Evolutionary conservation across 2,329 filamentous ascomycete species (phyloP).

Genomic region (Xylaria multiplex): DNA sequence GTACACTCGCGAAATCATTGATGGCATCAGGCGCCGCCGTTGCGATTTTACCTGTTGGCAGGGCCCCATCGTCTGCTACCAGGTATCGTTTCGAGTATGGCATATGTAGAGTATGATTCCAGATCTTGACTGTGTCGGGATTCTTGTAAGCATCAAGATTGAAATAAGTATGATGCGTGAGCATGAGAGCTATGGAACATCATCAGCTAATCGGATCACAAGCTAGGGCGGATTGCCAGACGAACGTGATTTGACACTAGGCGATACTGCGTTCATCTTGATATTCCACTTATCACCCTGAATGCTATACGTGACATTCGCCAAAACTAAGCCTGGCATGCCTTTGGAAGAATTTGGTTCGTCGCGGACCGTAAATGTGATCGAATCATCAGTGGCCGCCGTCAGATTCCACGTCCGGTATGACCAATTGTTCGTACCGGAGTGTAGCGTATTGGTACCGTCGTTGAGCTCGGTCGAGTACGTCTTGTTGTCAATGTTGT

Average conservation of each 20-base stretch:
- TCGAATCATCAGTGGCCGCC: conserved; percentile 62
- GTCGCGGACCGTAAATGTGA: conserved; percentile 74
- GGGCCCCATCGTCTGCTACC: conserved; percentile 63
- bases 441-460: conserved; percentile 65
- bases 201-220: conserved; percentile 3
- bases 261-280: conserved; percentile 67
- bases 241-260: conserved; percentile 58
- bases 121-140: conserved; percentile 62
- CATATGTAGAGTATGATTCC: conserved; percentile 71
- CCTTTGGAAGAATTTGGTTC: conserved; percentile 66
- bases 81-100: conserved; percentile 70
- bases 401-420: conserved; percentile 71
- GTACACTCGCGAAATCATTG: conserved; percentile 72
- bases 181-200: conserved; percentile 20
- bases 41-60: conserved; percentile 71
- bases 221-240: conserved; percentile 20
- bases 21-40: conserved; percentile 65
- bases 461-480: conserved; percentile 66
- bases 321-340: conserved; percentile 69
- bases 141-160: conserved; percentile 73
- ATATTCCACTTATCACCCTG: conserved; percentile 66
- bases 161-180: conserved; percentile 68
- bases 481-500: conserved; percentile 63
- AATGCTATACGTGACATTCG: conserved; percentile 71
- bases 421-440: conserved; percentile 70